Evolutionary conservation across 2,329 filamentous ascomycete genomes (phyloP), one percentile per base, ranked within the genome.

Genomic region (Alternaria sp.): DNA sequence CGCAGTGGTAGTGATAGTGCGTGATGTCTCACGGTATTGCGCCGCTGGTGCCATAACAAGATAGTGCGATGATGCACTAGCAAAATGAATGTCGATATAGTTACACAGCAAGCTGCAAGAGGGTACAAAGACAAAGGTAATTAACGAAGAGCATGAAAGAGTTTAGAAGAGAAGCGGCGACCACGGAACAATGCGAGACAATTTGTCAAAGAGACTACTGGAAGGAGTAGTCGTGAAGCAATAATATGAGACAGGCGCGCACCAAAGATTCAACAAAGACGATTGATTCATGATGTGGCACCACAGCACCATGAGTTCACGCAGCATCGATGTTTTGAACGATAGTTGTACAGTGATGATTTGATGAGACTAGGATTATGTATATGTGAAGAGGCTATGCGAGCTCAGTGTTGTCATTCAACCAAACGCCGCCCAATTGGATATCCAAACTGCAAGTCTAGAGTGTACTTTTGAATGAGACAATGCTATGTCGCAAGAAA

Each of bases 371-470:
- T 61, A 47, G 11, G 23, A 61, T 57, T 53, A 51, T 45, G 23
- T 57, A 49, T 32, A 30, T 51, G 47, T 44, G 56, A 54, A 63
- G 12, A 59, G 19, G 15, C 30, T 50, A 17, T 25, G 40, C 32
- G 19, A 40, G 5, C 23, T 17, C 21, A 51, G 30, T 52, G 53
- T 23, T 64, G 63, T 26, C n/a, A 58, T 11, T 11, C 7, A 28
- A 66, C 25, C 30, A 53, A 68, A 69, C 65, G 49, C 68, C 63
- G 45, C 66, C 66, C 53, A 66, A 65, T 67, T 55, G 32, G 26
- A 49, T 60, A 63, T 63, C 59, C 66, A 60, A 52, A 45, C 13
- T 36, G 25, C 26, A 57, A 54, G 57, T 63, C 63, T 59, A 51
- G 49, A 25, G n/a, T 19, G 57, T 44, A 19, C 28, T 32, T 40